Evolutionary conservation across 2,329 filamentous ascomycete genomes (phyloP), one percentile per base, ranked within the genome.

Genomic region (Botrytis pseudocinerea): DNA sequence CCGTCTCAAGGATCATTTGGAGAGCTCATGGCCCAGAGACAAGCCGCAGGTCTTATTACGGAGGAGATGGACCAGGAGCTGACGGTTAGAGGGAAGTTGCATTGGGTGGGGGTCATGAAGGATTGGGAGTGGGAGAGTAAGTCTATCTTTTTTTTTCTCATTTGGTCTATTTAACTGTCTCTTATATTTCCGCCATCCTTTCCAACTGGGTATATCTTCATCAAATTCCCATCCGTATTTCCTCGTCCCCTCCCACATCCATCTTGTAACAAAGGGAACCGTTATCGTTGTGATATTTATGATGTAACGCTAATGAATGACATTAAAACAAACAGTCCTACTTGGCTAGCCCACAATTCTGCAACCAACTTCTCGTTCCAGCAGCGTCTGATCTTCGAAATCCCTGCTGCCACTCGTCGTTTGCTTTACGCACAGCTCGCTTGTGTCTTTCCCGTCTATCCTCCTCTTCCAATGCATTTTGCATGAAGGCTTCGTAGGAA

Each of bases 71-170:
- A 90, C 74, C 83, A 83, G 71, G 88, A 90, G 69, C 86, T 88
- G 78, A 91, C 89, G 4, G 89, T 92, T n/a, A 85, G 88, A 75
- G 90, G 91, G 5, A 84, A 84, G 63, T 81, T 91, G 78, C 91
- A 93, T 81, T 93, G 91, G 91, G 83, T 91, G 14, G 88, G 90
- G 54, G 89, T 93, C 60, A 92, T 92, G 91, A 87, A 87, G 75
- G 90, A 92, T 76, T 91, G 89, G 89, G 83, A 85, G n/a, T 93
- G 91, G 90, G 90, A 92, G 85, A 87, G 90, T 91, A 83, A 83
- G 86, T 83, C 77, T 66, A 38, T 35, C 2, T 35, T 40, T 69
- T 69, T 57, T 5, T 57, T 59, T 74, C 32, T 74, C 32, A 46
- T 69, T 73, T 40, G 18, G 6, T 51, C 54, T 48, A 8, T 61